These are phyloP conservation scores for Solanum commersonii DNA, from an alignment of 257 asterid species.

Conservation along the genomic window DNA sequence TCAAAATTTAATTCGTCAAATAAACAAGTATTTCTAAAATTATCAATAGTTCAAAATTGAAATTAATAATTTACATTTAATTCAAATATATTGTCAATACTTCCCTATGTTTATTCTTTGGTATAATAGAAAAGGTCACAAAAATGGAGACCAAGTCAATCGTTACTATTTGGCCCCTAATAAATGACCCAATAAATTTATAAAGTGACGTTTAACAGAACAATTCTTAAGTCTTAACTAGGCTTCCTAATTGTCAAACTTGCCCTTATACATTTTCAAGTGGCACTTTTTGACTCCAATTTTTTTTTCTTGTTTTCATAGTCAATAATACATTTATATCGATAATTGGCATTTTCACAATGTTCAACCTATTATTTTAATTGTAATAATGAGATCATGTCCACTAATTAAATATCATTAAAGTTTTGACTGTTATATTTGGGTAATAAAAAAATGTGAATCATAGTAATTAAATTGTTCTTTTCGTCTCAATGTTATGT, in stretches of 20 bases:
- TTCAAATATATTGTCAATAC: too few relatives aligned
- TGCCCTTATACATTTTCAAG: background rate
- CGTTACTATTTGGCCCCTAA: background rate
- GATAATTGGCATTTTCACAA: background rate
- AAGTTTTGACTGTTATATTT: background rate
- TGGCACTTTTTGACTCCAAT: background rate
- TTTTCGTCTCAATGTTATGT: background rate
- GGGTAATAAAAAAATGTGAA: background rate
- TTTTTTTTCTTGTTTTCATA: background rate
- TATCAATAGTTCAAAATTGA: fast-evolving
- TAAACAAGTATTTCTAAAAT: too few relatives aligned
- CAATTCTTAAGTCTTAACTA: background rate
- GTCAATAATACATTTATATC: background rate
- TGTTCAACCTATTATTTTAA: background rate
- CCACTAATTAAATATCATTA: background rate
- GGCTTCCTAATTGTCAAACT: background rate
- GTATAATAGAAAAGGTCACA: background rate
- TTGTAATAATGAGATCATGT: background rate
- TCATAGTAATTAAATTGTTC: background rate
- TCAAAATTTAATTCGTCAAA: too few relatives aligned
- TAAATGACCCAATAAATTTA: background rate
- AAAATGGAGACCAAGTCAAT: background rate
- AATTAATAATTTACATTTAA: too few relatives aligned
- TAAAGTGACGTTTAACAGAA: background rate
- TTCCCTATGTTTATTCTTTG: background rate